Evolutionary conservation across 768 basidiomycete species (phyloP).

Genomic region (Tulasnella sp.): DNA sequence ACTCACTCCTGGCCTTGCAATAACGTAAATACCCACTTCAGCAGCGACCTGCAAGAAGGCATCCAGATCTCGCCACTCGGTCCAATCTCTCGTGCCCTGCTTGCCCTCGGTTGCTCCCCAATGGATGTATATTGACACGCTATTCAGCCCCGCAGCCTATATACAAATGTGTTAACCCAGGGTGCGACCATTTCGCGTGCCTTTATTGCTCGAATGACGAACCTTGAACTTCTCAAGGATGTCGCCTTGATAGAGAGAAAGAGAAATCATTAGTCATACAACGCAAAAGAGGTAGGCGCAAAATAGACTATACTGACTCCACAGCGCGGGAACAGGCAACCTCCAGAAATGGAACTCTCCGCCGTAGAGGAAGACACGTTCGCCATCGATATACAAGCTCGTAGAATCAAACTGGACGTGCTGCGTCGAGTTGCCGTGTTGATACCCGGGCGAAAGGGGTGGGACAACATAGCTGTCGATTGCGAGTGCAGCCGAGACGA

Average conservation of each 20-base stretch:
- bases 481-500: not conserved
- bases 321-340: slow-evolving; percentile 66
- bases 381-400: slow-evolving; percentile 55
- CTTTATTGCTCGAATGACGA: not conserved
- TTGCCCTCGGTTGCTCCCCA: slow-evolving; percentile 42
- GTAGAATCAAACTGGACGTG: slow-evolving; percentile 43
- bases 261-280: too few relatives aligned
- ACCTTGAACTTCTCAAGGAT: slow-evolving; percentile 56
- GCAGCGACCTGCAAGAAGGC: slow-evolving; percentile 65
- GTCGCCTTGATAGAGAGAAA: slow-evolving; percentile 28
- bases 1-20: slow-evolving; percentile 45
- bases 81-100: slow-evolving; percentile 61
- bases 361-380: slow-evolving; percentile 60
- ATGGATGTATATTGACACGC: slow-evolving; percentile 62
- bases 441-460: slow-evolving; percentile 22
- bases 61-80: slow-evolving; percentile 53
- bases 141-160: slow-evolving; percentile 70
- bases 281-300: too few relatives aligned
- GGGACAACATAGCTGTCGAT: slow-evolving; percentile 20
- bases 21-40: slow-evolving; percentile 62
- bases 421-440: slow-evolving; percentile 23
- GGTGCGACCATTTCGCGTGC: not conserved
- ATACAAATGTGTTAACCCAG: not conserved
- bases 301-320: slow-evolving; percentile 31
- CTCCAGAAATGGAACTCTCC: slow-evolving; percentile 81